These are phyloP conservation scores for Pichia membranifaciens DNA, from an alignment of 805 yeast species.

Conservation along the genomic window DNA sequence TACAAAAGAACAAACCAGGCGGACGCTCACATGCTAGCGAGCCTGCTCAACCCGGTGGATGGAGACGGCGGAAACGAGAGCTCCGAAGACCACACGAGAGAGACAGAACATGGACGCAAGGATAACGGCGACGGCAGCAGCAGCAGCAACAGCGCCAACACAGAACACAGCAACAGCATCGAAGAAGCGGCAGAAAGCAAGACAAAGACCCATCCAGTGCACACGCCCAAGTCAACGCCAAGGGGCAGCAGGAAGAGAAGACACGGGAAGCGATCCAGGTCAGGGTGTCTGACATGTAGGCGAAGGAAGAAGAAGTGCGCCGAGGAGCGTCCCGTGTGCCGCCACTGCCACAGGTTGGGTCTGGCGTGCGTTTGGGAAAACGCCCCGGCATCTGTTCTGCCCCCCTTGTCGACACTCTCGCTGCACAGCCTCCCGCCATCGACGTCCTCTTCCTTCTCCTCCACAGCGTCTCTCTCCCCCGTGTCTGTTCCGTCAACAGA, in stretches of 20 bases:
- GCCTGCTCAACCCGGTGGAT: neutral
- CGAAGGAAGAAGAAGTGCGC: slow-evolving; percentile 38
- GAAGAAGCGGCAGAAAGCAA: neutral
- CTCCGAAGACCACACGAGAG: neutral
- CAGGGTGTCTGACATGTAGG: slow-evolving; percentile 40
- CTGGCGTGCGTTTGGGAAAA: slow-evolving; percentile 20
- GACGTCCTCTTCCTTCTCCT: neutral
- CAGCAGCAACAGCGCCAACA: no score
- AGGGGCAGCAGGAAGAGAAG: neutral
- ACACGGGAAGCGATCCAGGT: slow-evolving; percentile 15
- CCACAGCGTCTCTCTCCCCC: neutral
- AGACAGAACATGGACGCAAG: neutral
- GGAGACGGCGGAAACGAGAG: neutral
- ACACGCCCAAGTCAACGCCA: no score
- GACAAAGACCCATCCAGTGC: neutral
- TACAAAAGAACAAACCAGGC: no score
- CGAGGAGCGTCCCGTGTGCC: slow-evolving; percentile 22
- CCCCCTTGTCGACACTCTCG: neutral
- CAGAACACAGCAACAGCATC: neutral
- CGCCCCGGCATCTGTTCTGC: neutral
- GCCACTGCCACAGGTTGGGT: slow-evolving; percentile 17
- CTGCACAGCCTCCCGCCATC: neutral
- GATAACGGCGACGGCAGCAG: neutral
- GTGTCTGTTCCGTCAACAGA: neutral
- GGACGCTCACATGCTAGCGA: neutral